Percentiles rank a stretch among this genome's conserved stretches.
Conservation (phyloP, 257 asterid species). For the Lithospermum erythrorhizon region DNA sequence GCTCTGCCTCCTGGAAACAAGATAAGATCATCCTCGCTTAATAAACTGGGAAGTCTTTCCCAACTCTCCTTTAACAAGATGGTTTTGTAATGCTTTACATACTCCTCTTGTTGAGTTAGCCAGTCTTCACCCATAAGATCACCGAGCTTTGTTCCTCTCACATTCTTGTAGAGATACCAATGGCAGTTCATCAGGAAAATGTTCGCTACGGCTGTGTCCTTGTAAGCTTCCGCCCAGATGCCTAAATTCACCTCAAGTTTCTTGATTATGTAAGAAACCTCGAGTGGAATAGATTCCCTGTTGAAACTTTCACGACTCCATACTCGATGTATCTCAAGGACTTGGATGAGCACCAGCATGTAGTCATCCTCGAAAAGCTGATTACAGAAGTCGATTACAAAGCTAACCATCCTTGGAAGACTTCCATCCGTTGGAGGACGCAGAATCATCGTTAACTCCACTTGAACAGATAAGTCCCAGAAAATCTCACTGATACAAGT, state of each 20-base stretch:
- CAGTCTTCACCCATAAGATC: slow-evolving; percentile 64
- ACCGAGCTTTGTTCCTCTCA: slow-evolving; percentile 52
- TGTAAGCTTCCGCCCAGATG: slow-evolving; percentile 47
- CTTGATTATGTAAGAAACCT: slow-evolving; percentile 39
- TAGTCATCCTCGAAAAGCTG: slow-evolving; percentile 57
- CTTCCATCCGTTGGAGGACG: slow-evolving; percentile 58
- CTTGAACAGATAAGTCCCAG: slow-evolving; percentile 55
- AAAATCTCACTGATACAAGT: slow-evolving; percentile 54
- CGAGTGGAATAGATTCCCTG: slow-evolving; percentile 29
- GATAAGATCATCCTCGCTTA: slow-evolving; percentile 47
- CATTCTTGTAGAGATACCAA: slow-evolving; percentile 44
- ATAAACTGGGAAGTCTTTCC: slow-evolving; percentile 45
- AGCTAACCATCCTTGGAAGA: slow-evolving; percentile 47
- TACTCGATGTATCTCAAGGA: slow-evolving; percentile 53
- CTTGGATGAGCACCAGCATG: slow-evolving; percentile 35
- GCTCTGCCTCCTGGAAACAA: slow-evolving; percentile 80
- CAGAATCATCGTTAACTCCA: slow-evolving; percentile 45
- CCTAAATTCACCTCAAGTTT: slow-evolving; percentile 52
- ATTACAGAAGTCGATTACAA: slow-evolving; percentile 56
- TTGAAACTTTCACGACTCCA: slow-evolving; percentile 37
- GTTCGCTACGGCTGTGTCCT: slow-evolving; percentile 34
- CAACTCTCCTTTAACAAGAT: slow-evolving; percentile 59
- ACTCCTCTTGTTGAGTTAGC: slow-evolving; percentile 42
- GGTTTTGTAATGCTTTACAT: slow-evolving; percentile 31
- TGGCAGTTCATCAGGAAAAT: slow-evolving; percentile 60